phyloP scores from a whole-genome alignment of 768 basidiomycete species.

The Mycena leptocephala region DNA sequence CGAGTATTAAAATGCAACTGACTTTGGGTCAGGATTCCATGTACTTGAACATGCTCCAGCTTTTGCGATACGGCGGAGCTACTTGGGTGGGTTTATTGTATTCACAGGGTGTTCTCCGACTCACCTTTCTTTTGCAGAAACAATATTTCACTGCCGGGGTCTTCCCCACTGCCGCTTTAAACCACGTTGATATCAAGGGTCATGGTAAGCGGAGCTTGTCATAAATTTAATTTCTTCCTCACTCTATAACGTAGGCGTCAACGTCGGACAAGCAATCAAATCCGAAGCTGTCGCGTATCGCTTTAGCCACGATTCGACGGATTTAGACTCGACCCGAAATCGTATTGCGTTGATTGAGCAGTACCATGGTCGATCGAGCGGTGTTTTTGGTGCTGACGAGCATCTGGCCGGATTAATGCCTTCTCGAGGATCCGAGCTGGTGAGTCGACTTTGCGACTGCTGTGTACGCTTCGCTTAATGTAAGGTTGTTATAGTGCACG shows the following conservation, averaged over 20 bases:
- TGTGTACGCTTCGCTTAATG: not conserved
- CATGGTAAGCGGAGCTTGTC: not conserved
- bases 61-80: constrained; percentile 17
- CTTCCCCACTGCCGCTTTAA: constrained; percentile 24
- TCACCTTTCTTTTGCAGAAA: not conserved
- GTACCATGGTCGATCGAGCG: constrained; percentile 31
- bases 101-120: not conserved
- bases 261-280: constrained; percentile 33
- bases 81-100: constrained; percentile 1
- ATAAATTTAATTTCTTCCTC: not conserved
- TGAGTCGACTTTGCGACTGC: not conserved
- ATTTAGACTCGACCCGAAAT: constrained; percentile 27
- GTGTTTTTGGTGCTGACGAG: constrained; percentile 30
- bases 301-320: constrained; percentile 17
- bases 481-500: constrained; percentile 16
- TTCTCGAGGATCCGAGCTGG: constrained; percentile 30
- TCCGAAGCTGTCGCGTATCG: constrained; percentile 35
- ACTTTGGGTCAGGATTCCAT: constrained; percentile 18
- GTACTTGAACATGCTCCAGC: constrained; percentile 28
- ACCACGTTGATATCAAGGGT: constrained; percentile 25
- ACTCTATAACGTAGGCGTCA: constrained; percentile 3
- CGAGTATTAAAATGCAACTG: not conserved
- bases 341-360: constrained; percentile 22
- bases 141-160: constrained; percentile 14
- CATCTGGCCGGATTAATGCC: constrained; percentile 28